Conservation (phyloP, 1,284 basidiomycete genomes). For the Veloboletus limbatus region DNA sequence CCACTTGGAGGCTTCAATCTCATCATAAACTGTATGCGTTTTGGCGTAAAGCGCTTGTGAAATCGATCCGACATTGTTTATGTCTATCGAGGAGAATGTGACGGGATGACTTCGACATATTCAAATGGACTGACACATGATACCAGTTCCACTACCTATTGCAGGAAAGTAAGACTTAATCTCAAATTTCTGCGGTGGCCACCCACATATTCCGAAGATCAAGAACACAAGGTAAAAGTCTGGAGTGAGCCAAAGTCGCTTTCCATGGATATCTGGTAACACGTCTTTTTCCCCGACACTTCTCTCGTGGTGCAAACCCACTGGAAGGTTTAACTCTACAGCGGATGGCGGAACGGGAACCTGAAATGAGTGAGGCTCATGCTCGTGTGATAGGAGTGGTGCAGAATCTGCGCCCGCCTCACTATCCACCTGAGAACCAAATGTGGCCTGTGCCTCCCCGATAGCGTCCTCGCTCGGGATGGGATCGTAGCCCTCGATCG, state of each 20-base stretch:
- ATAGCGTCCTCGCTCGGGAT: conserved; percentile 17
- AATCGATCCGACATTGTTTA: conserved; percentile 95
- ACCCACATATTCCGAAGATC: conserved; percentile 69
- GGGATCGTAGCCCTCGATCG: conserved; percentile 10
- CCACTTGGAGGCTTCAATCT: conserved; percentile 63
- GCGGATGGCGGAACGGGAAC: conserved; percentile 8
- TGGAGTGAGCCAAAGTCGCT: conserved; percentile 40
- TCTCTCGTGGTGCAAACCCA: conserved; percentile 5
- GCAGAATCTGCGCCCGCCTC: conserved; percentile 13
- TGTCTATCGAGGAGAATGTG: conserved; percentile 48
- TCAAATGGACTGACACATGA: conserved; percentile 67
- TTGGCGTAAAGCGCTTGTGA: conserved; percentile 80
- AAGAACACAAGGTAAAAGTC: conserved; percentile 79
- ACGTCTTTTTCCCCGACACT: conserved; percentile 15
- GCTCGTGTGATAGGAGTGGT: conserved; percentile 19
- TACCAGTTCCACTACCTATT: conserved; percentile 80
- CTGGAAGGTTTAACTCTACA: conserved; percentile 12
- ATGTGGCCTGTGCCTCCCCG: conserved; percentile 28
- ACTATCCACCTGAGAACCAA: conserved; percentile 23
- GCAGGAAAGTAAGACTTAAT: conserved; percentile 1
- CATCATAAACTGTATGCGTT: conserved; percentile 62
- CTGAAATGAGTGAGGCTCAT: conserved; percentile 8
- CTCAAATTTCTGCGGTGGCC: not conserved
- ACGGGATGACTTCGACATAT: not conserved
- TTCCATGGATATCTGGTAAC: conserved; percentile 47